Conservation (phyloP, 2,329 filamentous ascomycete species). For the Colletotrichum costaricense region DNA sequence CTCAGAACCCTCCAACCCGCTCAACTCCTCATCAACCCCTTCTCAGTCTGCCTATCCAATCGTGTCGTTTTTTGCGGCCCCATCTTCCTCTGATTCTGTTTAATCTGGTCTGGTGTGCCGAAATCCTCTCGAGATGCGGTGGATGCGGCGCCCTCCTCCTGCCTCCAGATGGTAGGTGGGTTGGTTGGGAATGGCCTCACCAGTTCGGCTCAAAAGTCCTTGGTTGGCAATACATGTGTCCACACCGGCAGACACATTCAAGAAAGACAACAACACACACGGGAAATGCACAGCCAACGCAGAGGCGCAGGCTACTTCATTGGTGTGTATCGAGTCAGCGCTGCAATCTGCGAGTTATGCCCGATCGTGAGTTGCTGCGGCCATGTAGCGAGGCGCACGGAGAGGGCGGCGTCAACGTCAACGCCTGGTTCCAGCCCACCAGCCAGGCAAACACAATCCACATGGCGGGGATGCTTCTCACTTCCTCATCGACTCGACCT, state of each 20-base stretch:
- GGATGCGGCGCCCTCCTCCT: slow-evolving; percentile 14
- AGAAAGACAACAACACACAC: background rate
- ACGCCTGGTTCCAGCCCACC: background rate
- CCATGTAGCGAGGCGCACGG: background rate
- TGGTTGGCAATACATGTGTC: background rate
- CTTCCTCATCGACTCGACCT: background rate
- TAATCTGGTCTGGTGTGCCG: slow-evolving; percentile 11
- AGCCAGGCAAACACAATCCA: slow-evolving; percentile 1
- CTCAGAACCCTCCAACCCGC: background rate
- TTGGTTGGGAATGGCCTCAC: slow-evolving; percentile 24
- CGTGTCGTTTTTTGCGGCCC: background rate
- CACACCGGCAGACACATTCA: background rate
- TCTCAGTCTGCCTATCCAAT: background rate
- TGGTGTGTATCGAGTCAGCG: slow-evolving; percentile 23
- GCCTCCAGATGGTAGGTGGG: background rate
- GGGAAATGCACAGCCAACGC: background rate
- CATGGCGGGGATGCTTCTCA: background rate
- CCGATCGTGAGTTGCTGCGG: slow-evolving; percentile 1
- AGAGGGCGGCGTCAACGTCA: slow-evolving; percentile 4
- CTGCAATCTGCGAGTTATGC: slow-evolving; percentile 2
- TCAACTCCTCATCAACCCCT: background rate
- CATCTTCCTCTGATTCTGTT: slow-evolving; percentile 17
- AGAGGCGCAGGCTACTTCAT: background rate
- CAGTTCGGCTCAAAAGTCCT: background rate
- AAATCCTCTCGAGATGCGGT: slow-evolving; percentile 4